Base-by-base conservation (phyloP, 108 stramenopile genomes). In the Skeletonema potamos region DNA sequence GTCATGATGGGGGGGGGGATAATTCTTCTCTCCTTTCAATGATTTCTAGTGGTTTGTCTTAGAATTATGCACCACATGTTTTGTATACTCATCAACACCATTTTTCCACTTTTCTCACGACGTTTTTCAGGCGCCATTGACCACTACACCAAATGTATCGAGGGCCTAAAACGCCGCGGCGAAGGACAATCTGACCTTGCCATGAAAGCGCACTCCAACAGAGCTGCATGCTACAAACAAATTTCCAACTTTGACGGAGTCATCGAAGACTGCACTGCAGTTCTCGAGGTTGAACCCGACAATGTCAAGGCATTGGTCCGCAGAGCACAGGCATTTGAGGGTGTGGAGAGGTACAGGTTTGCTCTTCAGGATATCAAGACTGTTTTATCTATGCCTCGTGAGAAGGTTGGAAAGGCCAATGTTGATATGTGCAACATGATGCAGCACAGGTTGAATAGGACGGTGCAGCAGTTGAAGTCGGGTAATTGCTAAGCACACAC, bases 161-260 rank as follows among this genome's bases (percentile, higher is more conserved):
- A 97, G 70, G 82, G 82, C 18, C 77, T 97, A 34, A 61, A 81
- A 36, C 82, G 86, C 59, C 82, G 91, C 68, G 84, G 85, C 36
- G 79, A 92, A 65, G 72, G 41, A 5, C 69, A 64, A 27, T 89
- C 87, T 56, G 86, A 89, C 13, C 68, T 99, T 58, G 96, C 96
- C 39, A 68, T 99, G 84, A 99, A 99, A 84, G 96, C 96, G 26
- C 93, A 86, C 79, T 72, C 89, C 74, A 99, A 99, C 70, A 96
- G 98, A 59, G 95, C 97, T 15, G 98, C 98, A 29, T 99, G 98
- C 85, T 96, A 96, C 97, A 99, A 99, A 85, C 98, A 99, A 87
- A 95, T 99, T 66, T 93, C 92, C 71, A 97, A 99, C 86, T 99
- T 98, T 71, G 97, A 99, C 70, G 98, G 94, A 15, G 91, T 91